A percentile compares a stretch with the other conserved stretches of the same genome.
Conservation (phyloP, 2,329 filamentous ascomycete genomes). For the Talaromyces sp. region DNA sequence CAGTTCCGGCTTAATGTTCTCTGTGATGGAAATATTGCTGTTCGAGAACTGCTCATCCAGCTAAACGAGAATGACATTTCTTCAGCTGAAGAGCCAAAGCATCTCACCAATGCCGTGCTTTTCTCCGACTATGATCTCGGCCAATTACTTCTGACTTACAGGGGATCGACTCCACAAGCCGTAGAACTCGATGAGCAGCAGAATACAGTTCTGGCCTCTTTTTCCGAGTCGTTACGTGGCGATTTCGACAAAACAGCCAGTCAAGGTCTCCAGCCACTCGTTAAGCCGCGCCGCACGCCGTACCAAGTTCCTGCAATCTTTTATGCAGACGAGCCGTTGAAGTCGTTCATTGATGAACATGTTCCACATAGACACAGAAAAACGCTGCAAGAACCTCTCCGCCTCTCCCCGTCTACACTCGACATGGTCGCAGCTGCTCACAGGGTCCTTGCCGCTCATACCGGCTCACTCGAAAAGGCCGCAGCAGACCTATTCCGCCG, state of each 20-base stretch:
- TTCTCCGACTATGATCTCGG: slow-evolving; percentile 57
- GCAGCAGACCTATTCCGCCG: slow-evolving; percentile 52
- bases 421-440: slow-evolving; percentile 49
- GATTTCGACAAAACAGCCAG: slow-evolving; percentile 25
- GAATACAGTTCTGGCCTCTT: slow-evolving; percentile 28
- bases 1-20: slow-evolving; percentile 57
- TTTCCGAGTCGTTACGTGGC: slow-evolving; percentile 26
- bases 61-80: slow-evolving; percentile 29
- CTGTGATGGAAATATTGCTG: slow-evolving; percentile 50
- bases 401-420: slow-evolving; percentile 48
- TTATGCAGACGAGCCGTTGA: slow-evolving; percentile 38
- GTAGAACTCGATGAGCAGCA: slow-evolving; percentile 51
- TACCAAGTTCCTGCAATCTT: slow-evolving; percentile 43
- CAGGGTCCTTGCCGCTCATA: slow-evolving; percentile 46
- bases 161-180: slow-evolving; percentile 49
- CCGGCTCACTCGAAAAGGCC: slow-evolving; percentile 44
- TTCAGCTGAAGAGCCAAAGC: slow-evolving; percentile 26
- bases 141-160: slow-evolving; percentile 54
- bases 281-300: slow-evolving; percentile 37
- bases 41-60: slow-evolving; percentile 49
- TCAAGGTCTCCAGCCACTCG: slow-evolving; percentile 15
- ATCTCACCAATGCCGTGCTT: slow-evolving; percentile 50
- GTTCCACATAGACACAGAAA: slow-evolving; percentile 43
- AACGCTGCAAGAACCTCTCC: slow-evolving; percentile 44
- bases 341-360: slow-evolving; percentile 42